Conservation (phyloP, 2,329 filamentous ascomycete species). For the Pyrenophora tritici-repentis region DNA sequence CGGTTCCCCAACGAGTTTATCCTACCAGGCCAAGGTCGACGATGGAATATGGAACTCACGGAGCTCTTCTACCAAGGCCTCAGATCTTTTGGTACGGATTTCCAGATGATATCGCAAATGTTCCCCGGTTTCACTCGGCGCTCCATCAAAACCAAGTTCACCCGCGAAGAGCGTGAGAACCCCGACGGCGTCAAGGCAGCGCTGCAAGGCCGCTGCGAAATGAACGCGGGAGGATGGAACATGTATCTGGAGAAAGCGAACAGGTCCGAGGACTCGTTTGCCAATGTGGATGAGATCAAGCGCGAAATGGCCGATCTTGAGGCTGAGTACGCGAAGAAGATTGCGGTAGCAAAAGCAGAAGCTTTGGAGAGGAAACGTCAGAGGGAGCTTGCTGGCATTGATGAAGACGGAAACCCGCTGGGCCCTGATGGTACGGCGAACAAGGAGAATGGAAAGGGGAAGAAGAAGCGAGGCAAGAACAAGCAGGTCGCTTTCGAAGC, state of each 20-base stretch:
- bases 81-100: slow-evolving; percentile 80
- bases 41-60: slow-evolving; percentile 73
- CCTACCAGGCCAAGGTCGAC: slow-evolving; percentile 50
- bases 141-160: slow-evolving; percentile 82
- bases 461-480: slow-evolving; percentile 41
- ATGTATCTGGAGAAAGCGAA: slow-evolving; percentile 45
- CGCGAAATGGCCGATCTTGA: slow-evolving; percentile 32
- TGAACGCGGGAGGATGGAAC: slow-evolving; percentile 44
- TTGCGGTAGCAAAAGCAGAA: slow-evolving; percentile 43
- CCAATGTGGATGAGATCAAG: slow-evolving; percentile 43
- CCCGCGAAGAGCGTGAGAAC: slow-evolving; percentile 73
- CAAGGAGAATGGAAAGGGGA: slow-evolving; percentile 31
- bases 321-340: slow-evolving; percentile 39
- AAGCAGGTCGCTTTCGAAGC: slow-evolving; percentile 35
- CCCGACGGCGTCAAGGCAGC: slow-evolving; percentile 67
- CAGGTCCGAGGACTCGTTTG: slow-evolving; percentile 45
- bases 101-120: slow-evolving; percentile 77
- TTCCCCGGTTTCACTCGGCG: slow-evolving; percentile 73
- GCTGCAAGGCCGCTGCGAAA: slow-evolving; percentile 54
- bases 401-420: slow-evolving; percentile 28
- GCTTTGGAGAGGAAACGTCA: slow-evolving; percentile 46
- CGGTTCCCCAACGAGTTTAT: slow-evolving; percentile 54
- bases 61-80: slow-evolving; percentile 77
- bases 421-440: slow-evolving; percentile 18
- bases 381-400: slow-evolving; percentile 31